phyloP scores from a whole-genome alignment of 2,329 filamentous ascomycete species.

The Ophiostoma quercus region DNA sequence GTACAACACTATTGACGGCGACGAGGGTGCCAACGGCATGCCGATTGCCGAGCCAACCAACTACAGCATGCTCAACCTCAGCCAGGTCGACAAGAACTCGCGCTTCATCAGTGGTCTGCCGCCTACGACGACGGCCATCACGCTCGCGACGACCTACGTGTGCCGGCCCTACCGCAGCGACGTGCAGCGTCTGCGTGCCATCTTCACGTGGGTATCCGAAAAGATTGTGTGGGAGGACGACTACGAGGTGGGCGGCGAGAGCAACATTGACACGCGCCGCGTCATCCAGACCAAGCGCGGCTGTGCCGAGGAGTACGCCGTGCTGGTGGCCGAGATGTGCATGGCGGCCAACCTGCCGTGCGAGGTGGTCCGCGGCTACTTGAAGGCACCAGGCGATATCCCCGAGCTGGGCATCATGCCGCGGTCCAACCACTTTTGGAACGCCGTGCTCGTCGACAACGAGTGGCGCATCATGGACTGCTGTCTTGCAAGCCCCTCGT shows the following conservation, averaged over 20 bases:
- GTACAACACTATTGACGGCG: constrained; percentile 76
- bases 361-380: constrained; percentile 81
- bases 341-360: constrained; percentile 79
- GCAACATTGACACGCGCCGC: constrained; percentile 64
- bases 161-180: constrained; percentile 93
- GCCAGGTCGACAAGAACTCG: constrained; percentile 90
- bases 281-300: constrained; percentile 80
- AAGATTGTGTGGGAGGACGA: constrained; percentile 94
- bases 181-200: constrained; percentile 84
- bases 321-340: constrained; percentile 90
- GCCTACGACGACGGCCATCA: constrained; percentile 72
- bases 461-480: constrained; percentile 98
- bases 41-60: constrained; percentile 78
- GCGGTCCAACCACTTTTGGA: constrained; percentile 97
- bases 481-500: constrained; percentile 83
- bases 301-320: constrained; percentile 83
- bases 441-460: constrained; percentile 83
- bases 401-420: constrained; percentile 75
- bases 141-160: constrained; percentile 82
- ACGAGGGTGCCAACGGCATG: constrained; percentile 80
- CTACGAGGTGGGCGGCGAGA: constrained; percentile 58
- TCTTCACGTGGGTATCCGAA: constrained; percentile 97
- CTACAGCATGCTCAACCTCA: constrained; percentile 72
- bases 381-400: constrained; percentile 83
- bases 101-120: constrained; percentile 83